Evolutionary conservation across 2,329 filamentous ascomycete species (phyloP), one percentile per base, ranked within the genome.

Genomic region (Ceratocystis smalleyi): DNA sequence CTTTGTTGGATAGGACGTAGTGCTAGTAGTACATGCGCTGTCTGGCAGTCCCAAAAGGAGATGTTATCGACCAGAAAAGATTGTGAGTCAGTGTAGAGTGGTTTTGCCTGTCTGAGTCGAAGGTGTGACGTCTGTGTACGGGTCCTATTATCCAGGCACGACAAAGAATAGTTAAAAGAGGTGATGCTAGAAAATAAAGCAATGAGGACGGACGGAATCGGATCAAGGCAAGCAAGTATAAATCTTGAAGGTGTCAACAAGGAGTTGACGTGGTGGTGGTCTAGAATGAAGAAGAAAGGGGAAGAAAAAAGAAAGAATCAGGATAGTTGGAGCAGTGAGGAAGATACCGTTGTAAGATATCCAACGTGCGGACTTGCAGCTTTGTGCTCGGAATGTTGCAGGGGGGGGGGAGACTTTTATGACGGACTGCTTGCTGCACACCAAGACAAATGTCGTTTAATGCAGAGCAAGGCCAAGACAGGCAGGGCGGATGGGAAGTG

Each of bases 21-120:
- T 35, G 30, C 32, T 19, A 57, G 54, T 57, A 60, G 63, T 32
- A 61, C 63, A 61, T 49, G 45, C 40, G 55, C 45, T 30, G 60
- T 40, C 22, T 19, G 47, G 43, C 55, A 32, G 54, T 12, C 17
- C 15, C 15, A 35, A 57, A 19, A 35, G 5, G 32, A 57, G 8
- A 12, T 35, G 54, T 30, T 7, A 19, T n/a, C 8, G 30, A n/a
- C 54, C 54, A 24, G 27, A 10, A 27, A 19, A 30, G 15, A 32
- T n/a, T 57, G 27, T 57, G 30, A 57, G 30, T 30, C 54, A 32
- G n/a, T 24, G 17, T 35, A n/a, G 54, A 8, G 27, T n/a, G 17
- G 51, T 30, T 8, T 40, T 51, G 22, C 3, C 24, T 51, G 47
- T 24, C 8, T 32, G 15, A 15, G 54, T 57, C 15, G 19, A 57